phyloP scores from a whole-genome alignment of 257 asterid genomes.

The Solanum medicagineum region DNA sequence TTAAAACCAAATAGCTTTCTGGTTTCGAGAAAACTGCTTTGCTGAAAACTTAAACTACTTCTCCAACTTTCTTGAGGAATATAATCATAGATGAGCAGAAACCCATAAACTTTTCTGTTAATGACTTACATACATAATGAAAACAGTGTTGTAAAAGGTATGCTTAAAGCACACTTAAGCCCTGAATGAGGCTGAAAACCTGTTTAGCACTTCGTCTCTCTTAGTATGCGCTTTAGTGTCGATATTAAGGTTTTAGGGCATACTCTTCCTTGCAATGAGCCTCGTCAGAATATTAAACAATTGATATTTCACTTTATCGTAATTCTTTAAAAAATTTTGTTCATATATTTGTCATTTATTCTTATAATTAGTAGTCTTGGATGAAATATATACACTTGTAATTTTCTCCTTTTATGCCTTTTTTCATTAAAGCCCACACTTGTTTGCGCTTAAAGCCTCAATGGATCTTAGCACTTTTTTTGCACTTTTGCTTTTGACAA shows the following conservation, averaged over 20 bases:
- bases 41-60: background rate
- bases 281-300: no score
- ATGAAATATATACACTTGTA: no score
- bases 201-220: background rate
- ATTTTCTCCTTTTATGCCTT: background rate
- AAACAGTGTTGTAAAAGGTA: background rate
- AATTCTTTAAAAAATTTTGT: background rate
- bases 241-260: background rate
- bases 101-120: background rate
- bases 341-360: background rate
- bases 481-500: background rate
- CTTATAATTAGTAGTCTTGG: background rate
- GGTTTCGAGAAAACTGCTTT: background rate
- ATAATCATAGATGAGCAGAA: background rate
- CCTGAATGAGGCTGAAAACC: background rate
- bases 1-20: background rate
- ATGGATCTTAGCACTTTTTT: background rate
- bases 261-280: background rate
- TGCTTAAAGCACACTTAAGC: background rate
- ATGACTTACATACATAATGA: background rate
- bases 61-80: background rate
- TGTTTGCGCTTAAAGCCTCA: background rate
- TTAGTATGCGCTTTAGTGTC: background rate
- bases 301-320: background rate
- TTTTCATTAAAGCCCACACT: background rate